phyloP scores from a whole-genome alignment of 148 eudicot genomes.

The Silene conica region DNA sequence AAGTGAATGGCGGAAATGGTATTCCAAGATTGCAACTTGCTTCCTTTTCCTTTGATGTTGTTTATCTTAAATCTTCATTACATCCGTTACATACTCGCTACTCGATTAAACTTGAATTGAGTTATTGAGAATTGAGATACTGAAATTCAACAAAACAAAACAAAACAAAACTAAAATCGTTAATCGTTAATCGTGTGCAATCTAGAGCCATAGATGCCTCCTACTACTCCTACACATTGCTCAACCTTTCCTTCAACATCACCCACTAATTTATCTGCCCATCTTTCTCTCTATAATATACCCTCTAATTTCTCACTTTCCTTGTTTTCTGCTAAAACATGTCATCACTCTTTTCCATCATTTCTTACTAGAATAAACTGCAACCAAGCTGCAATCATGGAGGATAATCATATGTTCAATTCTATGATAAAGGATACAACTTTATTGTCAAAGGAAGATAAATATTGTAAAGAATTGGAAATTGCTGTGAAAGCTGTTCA shows the following conservation, averaged over 20 bases:
- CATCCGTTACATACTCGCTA: no score
- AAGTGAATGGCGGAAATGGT: no score
- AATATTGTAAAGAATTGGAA: slow-evolving; percentile 50
- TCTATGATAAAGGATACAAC: background rate
- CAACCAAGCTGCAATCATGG: slow-evolving; percentile 15
- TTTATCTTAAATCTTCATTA: no score
- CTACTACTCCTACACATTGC: background rate
- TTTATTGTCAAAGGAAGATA: slow-evolving; percentile 13
- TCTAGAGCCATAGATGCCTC: slow-evolving; percentile 17
- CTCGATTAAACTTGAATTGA: no score
- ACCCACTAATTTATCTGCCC: slow-evolving; percentile 6
- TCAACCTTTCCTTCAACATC: slow-evolving; percentile 3
- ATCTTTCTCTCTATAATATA: background rate
- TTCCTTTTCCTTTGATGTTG: no score
- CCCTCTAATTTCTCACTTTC: background rate
- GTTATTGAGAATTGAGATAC: background rate
- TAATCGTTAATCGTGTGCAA: no score
- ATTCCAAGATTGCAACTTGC: no score
- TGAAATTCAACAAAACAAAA: background rate
- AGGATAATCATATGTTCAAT: background rate
- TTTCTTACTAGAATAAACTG: background rate
- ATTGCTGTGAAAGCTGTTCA: slow-evolving; percentile 83
- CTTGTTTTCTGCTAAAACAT: background rate
- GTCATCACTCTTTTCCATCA: background rate
- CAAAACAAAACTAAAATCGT: background rate